Percentiles rank a stretch among this genome's conserved stretches.
Conservation (phyloP, 2,329 filamentous ascomycete genomes). For the Penicillium palitans region DNA sequence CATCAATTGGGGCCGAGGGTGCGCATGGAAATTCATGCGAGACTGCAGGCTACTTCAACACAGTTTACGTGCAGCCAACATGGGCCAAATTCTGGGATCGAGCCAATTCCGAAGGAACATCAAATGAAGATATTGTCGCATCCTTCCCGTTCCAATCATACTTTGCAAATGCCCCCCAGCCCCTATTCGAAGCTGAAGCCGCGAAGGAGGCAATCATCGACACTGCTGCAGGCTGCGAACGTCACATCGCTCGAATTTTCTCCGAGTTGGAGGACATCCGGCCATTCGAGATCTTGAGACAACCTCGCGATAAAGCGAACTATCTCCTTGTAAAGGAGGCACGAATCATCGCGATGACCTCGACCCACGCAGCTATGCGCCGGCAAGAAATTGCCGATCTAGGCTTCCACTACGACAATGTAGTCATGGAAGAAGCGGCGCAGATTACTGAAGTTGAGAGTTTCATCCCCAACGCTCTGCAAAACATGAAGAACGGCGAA, state of each 20-base stretch:
- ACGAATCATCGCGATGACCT: conserved; percentile 98
- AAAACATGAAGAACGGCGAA: conserved; percentile 72
- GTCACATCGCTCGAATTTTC: conserved; percentile 87
- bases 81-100: conserved; percentile 82
- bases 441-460: conserved; percentile 98
- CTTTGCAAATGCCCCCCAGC: conserved; percentile 84
- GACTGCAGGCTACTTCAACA: conserved; percentile 95
- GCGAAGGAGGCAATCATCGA: conserved; percentile 70
- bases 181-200: conserved; percentile 70
- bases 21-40: conserved; percentile 96
- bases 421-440: conserved; percentile 97
- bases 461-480: conserved; percentile 92
- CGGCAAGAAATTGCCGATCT: conserved; percentile 83
- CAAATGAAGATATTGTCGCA: conserved; percentile 62
- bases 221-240: conserved; percentile 78
- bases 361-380: conserved; percentile 94
- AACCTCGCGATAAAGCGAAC: conserved; percentile 89
- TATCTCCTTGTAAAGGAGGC: conserved; percentile 94
- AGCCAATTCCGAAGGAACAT: conserved; percentile 57
- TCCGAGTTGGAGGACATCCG: conserved; percentile 87
- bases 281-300: conserved; percentile 90
- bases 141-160: conserved; percentile 86
- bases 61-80: conserved; percentile 81
- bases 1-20: conserved; percentile 80
- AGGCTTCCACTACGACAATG: conserved; percentile 97